A percentile compares a stretch with the other conserved stretches of the same genome.
Conservation (phyloP, 352 stramenopile genomes). For the Bremia lactucae region DNA sequence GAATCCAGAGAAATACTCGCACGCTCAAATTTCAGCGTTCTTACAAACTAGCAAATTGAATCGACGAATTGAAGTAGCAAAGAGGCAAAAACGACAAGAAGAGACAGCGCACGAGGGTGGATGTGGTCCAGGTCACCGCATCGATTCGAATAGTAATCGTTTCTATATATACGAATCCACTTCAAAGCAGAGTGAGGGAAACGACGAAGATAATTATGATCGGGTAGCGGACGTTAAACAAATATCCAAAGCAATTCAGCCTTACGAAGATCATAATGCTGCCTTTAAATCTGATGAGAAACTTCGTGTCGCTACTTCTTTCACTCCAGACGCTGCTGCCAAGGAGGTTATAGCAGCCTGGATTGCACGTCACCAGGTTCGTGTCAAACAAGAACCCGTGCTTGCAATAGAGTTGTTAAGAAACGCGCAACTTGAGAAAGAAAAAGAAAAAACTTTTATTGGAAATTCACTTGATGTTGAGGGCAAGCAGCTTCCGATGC, state of each 20-base stretch:
- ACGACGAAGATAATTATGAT: conserved; percentile 17
- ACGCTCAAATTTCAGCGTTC: conserved; percentile 93
- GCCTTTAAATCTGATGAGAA: conserved; percentile 22
- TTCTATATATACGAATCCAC: conserved; percentile 68
- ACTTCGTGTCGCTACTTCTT: conserved; percentile 5
- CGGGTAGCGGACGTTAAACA: conserved; percentile 22
- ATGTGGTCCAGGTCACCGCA: conserved; percentile 39
- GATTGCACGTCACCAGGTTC: conserved; percentile 28
- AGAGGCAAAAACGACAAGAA: conserved; percentile 41
- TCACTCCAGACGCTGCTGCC: conserved; percentile 10
- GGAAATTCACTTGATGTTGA: background rate
- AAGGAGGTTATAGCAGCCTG: conserved; percentile 20
- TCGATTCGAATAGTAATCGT: conserved; percentile 64
- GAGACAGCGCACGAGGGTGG: conserved; percentile 33
- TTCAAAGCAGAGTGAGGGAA: conserved; percentile 6
- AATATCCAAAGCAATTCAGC: conserved; percentile 3
- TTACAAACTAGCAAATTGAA: conserved; percentile 88
- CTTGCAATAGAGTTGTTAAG: conserved; percentile 38
- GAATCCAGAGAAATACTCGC: conserved; percentile 90
- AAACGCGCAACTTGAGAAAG: conserved; percentile 13
- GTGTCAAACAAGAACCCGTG: conserved; percentile 29
- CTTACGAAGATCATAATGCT: conserved; percentile 14
- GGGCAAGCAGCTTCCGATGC: background rate
- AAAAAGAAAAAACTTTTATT: background rate
- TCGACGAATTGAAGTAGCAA: conserved; percentile 50